Conservation (phyloP, 768 basidiomycete species). For the Kwoniella shandongensis region DNA sequence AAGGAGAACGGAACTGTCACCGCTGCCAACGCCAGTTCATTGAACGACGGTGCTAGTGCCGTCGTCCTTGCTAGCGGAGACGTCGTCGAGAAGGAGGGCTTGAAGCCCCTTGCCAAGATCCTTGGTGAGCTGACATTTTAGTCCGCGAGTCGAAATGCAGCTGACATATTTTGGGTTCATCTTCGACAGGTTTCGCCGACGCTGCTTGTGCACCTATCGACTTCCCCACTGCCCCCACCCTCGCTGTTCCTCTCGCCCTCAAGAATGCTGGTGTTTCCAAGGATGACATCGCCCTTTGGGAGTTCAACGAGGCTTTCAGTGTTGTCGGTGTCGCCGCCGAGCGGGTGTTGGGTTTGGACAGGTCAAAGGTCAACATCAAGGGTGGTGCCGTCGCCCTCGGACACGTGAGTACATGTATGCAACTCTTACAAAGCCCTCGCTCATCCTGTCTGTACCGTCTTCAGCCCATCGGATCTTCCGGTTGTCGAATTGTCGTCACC, state of each 20-base stretch:
- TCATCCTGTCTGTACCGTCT: constrained; percentile 19
- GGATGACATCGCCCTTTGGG: constrained; percentile 85
- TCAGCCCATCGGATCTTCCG: constrained; percentile 94
- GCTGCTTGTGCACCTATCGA: constrained; percentile 94
- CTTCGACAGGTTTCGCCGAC: constrained; percentile 82
- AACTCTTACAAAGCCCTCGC: neutral
- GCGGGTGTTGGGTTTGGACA: constrained; percentile 78
- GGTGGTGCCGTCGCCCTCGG: constrained; percentile 96
- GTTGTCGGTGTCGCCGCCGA: constrained; percentile 88
- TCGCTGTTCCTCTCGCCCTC: constrained; percentile 84
- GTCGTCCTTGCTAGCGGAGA: constrained; percentile 90
- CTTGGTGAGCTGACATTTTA: constrained; percentile 65
- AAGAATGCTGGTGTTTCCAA: constrained; percentile 78
- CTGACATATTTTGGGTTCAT: constrained; percentile 7
- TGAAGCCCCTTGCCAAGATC: constrained; percentile 90
- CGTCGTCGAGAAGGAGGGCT: constrained; percentile 84
- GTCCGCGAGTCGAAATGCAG: neutral
- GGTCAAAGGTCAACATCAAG: constrained; percentile 76
- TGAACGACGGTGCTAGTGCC: constrained; percentile 96
- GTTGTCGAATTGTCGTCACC: constrained; percentile 89
- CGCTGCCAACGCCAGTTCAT: constrained; percentile 89
- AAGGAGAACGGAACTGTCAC: constrained; percentile 79
- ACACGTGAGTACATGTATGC: constrained; percentile 41
- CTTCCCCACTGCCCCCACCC: constrained; percentile 92
- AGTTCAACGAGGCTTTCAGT: constrained; percentile 98